Base-by-base conservation (phyloP, 305 asterid species). In the Striga hermonthica region DNA sequence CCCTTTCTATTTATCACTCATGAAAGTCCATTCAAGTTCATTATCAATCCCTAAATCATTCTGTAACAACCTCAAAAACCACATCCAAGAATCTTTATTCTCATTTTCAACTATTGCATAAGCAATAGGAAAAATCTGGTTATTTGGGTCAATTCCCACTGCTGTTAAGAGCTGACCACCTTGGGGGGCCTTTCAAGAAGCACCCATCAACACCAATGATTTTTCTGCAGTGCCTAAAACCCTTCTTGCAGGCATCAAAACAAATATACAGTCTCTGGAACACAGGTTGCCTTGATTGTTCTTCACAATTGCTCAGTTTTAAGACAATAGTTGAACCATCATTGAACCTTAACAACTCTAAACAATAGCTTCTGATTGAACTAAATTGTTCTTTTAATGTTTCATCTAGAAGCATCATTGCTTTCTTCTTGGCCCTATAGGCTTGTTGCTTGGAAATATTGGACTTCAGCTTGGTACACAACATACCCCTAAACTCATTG, bases 71-170 rank as follows among this genome's bases (percentile, higher is more conserved):
- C 0, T 13, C 10, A 52, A 8, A 14, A 52, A 52, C 58, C 58
- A 14, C 9, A 4, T 0, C 58, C 62, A 57, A 0, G 15, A 9
- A 36, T 57, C 62, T 11, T 11, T 57, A 34, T 10, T 57, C 7
- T 57, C 49, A 59, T 4, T 14, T 48, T 59, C 49, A 1, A 59
- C 35, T 7, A 59, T 8, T 37, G 49, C 64, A 59, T 59, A 59
- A 12, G 64, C 35, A 3, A 59, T 37, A 9, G 49, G 49, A 4
- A 37, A 37, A 3, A 59, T 59, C 3, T 59, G 12, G 49, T 59
- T 38, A 7, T 59, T 39, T 4, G 49, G 49, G 14, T 59, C 64
- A 10, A 59, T 7, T 0, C 64, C 64, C 1, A 59, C 49, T n/a
- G 48, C 49, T 10, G 22, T 13, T n/a, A 57, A n/a, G 7, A 57